A percentile compares a stretch with the other conserved stretches of the same genome.
Conservation (phyloP, 2,329 filamentous ascomycete genomes). For the Xylariaceae sp. region DNA sequence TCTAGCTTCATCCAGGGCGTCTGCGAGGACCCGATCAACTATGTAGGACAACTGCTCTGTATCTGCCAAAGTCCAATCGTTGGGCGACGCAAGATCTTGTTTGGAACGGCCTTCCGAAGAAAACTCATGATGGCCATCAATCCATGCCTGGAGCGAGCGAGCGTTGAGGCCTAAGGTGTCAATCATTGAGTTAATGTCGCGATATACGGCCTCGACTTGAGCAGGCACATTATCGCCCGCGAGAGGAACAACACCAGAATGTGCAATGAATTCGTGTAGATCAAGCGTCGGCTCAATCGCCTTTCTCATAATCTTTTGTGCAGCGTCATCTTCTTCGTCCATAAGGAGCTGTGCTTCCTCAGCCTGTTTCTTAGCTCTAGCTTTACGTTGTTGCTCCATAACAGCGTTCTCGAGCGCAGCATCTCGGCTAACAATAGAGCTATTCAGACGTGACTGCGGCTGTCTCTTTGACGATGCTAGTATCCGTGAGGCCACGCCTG, state of each 20-base stretch:
- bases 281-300: slow-evolving; percentile 55
- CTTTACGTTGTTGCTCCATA: slow-evolving; percentile 45
- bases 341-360: slow-evolving; percentile 53
- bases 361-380: slow-evolving; percentile 50
- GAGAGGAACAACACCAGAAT: slow-evolving; percentile 48
- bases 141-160: slow-evolving; percentile 58
- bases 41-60: slow-evolving; percentile 62
- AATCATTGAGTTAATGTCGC: slow-evolving; percentile 89
- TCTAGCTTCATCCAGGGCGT: slow-evolving; percentile 59
- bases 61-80: slow-evolving; percentile 72
- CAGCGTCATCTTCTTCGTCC: slow-evolving; percentile 64
- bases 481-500: slow-evolving; percentile 52
- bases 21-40: slow-evolving; percentile 57
- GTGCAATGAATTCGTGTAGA: slow-evolving; percentile 63
- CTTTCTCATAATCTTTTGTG: slow-evolving; percentile 57
- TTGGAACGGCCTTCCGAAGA: slow-evolving; percentile 50
- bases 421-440: slow-evolving; percentile 38
- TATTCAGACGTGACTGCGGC: slow-evolving; percentile 33
- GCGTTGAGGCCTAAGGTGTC: slow-evolving; percentile 84
- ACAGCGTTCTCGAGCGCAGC: slow-evolving; percentile 41
- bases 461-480: slow-evolving; percentile 37
- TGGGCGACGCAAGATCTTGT: slow-evolving; percentile 62
- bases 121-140: slow-evolving; percentile 60
- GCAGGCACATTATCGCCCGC: slow-evolving; percentile 54
- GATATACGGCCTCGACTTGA: slow-evolving; percentile 63